Percentiles rank a stretch among this genome's conserved stretches.
These are phyloP conservation scores for Byssochlamys sp. DNA, from an alignment of 2,329 filamentous ascomycete genomes.

Conservation along the genomic window DNA sequence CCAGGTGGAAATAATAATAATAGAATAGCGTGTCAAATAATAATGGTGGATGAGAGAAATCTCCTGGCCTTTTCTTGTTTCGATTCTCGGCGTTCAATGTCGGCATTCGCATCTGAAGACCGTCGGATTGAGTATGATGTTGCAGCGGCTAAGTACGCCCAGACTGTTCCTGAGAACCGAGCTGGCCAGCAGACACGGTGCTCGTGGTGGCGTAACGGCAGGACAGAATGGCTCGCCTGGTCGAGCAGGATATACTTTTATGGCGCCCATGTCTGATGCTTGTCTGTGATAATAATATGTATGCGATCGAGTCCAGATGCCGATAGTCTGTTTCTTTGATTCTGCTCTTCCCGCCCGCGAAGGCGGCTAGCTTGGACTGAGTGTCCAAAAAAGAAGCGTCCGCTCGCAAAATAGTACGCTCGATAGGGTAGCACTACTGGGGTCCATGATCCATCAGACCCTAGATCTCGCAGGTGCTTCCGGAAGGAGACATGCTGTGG, in stretches of 20 bases:
- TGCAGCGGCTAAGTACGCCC: too few species aligned
- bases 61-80: too few species aligned
- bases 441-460: neutral
- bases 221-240: neutral
- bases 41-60: too few species aligned
- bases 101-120: too few species aligned
- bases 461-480: neutral
- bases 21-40: too few species aligned
- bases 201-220: neutral
- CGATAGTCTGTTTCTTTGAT: neutral
- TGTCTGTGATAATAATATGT: neutral
- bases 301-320: neutral
- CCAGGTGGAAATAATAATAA: too few species aligned
- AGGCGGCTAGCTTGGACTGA: neutral
- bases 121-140: too few species aligned
- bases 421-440: neutral
- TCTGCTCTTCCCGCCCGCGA: neutral
- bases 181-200: neutral
- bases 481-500: neutral
- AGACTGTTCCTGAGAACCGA: neutral
- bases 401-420: neutral
- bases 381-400: neutral
- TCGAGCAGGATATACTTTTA: neutral
- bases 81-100: too few species aligned
- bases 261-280: neutral